These are phyloP conservation scores for Mrakia blollopis DNA, from an alignment of 768 basidiomycete species.

Conservation along the genomic window DNA sequence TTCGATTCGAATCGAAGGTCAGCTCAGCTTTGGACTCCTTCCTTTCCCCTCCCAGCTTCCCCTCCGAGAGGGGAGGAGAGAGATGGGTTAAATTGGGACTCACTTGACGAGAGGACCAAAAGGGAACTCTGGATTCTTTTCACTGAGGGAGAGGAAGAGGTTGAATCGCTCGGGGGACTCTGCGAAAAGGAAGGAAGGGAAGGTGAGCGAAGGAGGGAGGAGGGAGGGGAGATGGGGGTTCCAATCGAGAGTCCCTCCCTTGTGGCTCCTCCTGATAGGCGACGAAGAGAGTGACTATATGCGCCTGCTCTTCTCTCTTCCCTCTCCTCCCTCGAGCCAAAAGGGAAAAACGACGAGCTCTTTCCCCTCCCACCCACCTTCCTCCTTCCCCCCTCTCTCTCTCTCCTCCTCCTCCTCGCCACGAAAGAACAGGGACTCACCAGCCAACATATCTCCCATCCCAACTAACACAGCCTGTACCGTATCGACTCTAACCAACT, in stretches of 20 bases:
- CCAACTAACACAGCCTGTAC: slow-evolving; percentile 80
- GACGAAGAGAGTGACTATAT: no score
- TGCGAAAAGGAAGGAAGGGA: not conserved
- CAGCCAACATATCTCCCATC: slow-evolving; percentile 80
- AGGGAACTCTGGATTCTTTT: slow-evolving; percentile 60
- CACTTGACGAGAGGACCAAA: slow-evolving; percentile 74
- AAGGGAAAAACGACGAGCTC: no score
- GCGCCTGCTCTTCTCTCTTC: not conserved
- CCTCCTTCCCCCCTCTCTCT: not conserved
- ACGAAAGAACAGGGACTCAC: slow-evolving; percentile 47
- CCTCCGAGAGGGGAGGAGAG: no score
- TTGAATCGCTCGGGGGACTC: slow-evolving; percentile 37
- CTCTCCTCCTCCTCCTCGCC: not conserved
- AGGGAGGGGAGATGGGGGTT: not conserved
- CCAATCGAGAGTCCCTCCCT: no score
- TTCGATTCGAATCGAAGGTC: not conserved
- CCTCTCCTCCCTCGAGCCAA: not conserved
- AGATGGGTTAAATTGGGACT: slow-evolving; percentile 21
- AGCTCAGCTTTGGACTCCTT: no score
- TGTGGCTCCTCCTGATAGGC: not conserved
- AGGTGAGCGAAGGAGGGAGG: not conserved
- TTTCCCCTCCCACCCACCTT: not conserved
- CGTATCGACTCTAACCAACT: slow-evolving; percentile 75
- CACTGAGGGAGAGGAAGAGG: slow-evolving; percentile 39
- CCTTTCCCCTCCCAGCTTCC: not conserved